phyloP scores from a whole-genome alignment of 768 basidiomycete genomes.

The Macrolepiota fuliginosa region DNA sequence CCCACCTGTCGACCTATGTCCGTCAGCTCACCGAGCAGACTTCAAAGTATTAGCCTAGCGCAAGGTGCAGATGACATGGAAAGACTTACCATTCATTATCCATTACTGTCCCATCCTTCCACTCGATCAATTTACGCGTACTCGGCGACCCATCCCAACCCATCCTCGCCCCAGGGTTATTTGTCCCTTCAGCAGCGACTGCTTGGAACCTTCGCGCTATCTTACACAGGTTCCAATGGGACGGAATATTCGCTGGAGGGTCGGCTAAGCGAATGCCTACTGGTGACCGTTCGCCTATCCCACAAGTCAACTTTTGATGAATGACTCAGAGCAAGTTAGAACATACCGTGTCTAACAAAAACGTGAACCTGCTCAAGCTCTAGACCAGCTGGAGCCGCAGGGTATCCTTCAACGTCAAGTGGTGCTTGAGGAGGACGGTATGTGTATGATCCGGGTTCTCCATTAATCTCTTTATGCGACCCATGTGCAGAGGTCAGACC shows the following conservation, averaged over 20 bases:
- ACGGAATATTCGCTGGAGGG: constrained; percentile 63
- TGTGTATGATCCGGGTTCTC: constrained; percentile 13
- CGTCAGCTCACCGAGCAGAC: constrained; percentile 70
- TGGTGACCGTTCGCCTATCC: constrained; percentile 71
- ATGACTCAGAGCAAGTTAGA: not conserved
- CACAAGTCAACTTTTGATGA: not conserved
- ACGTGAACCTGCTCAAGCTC: constrained; percentile 71
- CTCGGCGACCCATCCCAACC: constrained; percentile 24
- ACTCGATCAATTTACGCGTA: constrained; percentile 52
- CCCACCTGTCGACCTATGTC: constrained; percentile 66
- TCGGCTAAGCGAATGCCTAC: constrained; percentile 64
- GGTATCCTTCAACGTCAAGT: constrained; percentile 61
- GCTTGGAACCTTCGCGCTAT: constrained; percentile 49
- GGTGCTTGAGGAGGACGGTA: constrained; percentile 39
- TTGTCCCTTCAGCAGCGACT: constrained; percentile 33
- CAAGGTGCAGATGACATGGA: not conserved
- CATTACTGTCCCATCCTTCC: constrained; percentile 47
- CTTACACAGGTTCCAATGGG: constrained; percentile 68
- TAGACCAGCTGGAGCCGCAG: constrained; percentile 51
- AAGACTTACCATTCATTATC: constrained; percentile 62
- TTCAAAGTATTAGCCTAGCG: constrained; percentile 21
- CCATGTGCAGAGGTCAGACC: not conserved
- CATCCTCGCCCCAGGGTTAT: not conserved
- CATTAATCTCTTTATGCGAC: not conserved
- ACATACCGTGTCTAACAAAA: constrained; percentile 72